Base-by-base conservation (phyloP, 2,329 filamentous ascomycete genomes). In the Hymenoscyphus linearis region DNA sequence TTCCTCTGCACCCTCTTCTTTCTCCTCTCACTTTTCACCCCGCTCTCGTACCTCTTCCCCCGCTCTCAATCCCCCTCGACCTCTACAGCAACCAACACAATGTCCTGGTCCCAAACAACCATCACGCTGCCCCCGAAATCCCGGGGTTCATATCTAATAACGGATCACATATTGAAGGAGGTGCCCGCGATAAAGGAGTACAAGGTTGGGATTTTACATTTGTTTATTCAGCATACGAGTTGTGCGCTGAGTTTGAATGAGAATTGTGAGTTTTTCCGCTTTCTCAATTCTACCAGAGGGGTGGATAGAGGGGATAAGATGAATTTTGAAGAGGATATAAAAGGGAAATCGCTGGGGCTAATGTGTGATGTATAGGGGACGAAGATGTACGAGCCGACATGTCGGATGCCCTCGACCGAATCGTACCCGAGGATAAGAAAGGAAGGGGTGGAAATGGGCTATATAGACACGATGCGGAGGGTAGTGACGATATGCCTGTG, bases 161-260 rank as follows among this genome's bases (percentile, higher is more conserved):
- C 93, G 57, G 85, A 93, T 74, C 80, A 87, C 58, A 83, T 98
- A 60, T 68, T 85, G 27, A 78, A 80, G 56, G 79, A 86, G 62
- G 78, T 98, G 0, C 93, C 93, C 3, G 92, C 97, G 76, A 83
- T 98, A 66, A 80, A 81, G 62, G 75, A 84, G 67, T 96, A 96
- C 83, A 93, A 93, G 74, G 85, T 95, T 68, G 92, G 92, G 52
- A 77, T 96, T 63, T 78, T 98, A 65, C 87, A 96, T 74, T 82
- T 99, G 54, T 99, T 98, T 75, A 82, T 98, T 59, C 93, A 99
- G 77, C 95, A 99, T 77, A 99, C 95, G 4, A 91, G 86, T 71
- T 96, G 92, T 76, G 95, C 90, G 13, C 81, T 99, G 58, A 90
- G 85, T 63, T 78, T 99, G 70, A 99, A 99, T 73, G 95, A 99